A percentile compares a stretch with the other conserved stretches of the same genome.
These are phyloP conservation scores for Phytophthora ohioensis DNA, from an alignment of 352 stramenopile genomes.

Conservation along the genomic window DNA sequence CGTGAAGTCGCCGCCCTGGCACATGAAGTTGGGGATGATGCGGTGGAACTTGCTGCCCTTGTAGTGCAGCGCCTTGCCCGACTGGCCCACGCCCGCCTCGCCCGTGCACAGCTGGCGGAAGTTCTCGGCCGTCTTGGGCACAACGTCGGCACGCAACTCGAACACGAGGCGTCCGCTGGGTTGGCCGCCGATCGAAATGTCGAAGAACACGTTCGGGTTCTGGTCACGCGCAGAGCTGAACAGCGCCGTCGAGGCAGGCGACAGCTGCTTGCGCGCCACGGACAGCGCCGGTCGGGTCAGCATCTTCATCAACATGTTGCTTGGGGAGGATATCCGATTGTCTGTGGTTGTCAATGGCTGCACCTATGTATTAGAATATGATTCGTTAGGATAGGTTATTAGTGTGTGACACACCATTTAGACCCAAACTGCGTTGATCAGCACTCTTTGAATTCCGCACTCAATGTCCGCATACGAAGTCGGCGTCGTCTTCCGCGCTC, in stretches of 20 bases:
- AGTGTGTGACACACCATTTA: neutral
- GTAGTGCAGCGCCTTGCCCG: conserved; percentile 86
- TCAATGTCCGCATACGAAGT: neutral
- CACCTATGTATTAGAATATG: conserved; percentile 3
- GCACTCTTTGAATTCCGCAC: neutral
- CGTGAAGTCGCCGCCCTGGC: conserved; percentile 98
- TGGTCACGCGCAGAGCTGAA: conserved; percentile 71
- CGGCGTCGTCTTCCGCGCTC: neutral
- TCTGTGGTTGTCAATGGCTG: conserved; percentile 13
- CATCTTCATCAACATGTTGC: conserved; percentile 42
- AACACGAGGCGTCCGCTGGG: conserved; percentile 86
- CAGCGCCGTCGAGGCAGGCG: conserved; percentile 30
- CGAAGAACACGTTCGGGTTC: conserved; percentile 97
- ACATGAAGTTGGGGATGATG: conserved; percentile 96
- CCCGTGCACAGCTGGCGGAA: conserved; percentile 98
- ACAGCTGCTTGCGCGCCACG: conserved; percentile 37
- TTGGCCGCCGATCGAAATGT: conserved; percentile 95
- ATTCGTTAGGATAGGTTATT: neutral
- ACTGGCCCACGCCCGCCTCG: conserved; percentile 92
- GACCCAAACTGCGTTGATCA: neutral
- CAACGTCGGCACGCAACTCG: conserved; percentile 95
- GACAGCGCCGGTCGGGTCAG: conserved; percentile 32
- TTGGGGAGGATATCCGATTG: neutral
- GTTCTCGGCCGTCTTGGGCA: conserved; percentile 99
- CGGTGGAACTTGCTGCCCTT: conserved; percentile 93